Base-by-base conservation (phyloP, 1,139 yeast species). In the Pichia sp. region DNA sequence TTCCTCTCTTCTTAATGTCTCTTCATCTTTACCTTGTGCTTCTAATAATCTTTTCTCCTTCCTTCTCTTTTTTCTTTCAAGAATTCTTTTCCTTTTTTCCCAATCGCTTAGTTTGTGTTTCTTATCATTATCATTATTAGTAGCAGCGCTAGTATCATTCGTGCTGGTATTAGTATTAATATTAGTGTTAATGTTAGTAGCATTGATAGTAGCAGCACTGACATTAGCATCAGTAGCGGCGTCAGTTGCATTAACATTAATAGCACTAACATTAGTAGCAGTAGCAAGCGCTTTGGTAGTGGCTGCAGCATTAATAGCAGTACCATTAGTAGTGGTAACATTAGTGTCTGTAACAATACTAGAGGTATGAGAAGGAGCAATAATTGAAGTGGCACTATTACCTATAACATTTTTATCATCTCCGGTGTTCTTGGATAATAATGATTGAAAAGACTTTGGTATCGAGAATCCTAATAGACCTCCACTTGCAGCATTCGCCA, bases 401-500 rank as follows among this genome's bases (percentile, higher is more conserved):
- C 16, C 16, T 16, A 16, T 16, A 16, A 16, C 16, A 16, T 16
- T 16, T 16, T 16, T 16, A 16, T 16, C 16, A 16, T 16, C 16
- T 16, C 16, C 16, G 16, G 16, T 16, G 16, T 16, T 16, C 16
- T 16, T 16, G 16, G 20, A 31, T 12, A 39, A 34, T 4, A 42
- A 35, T 22, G 37, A 27, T 31, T 32, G 30, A 10, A 40, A 23
- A 2, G 47, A 36, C 26, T 24, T 31, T 5, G 49, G 43, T 11
- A 41, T 25, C 2, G 46, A 33, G 29, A 40, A 37, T 4, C 49
- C 46, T 38, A 37, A 49, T 49, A 47, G 37, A 12, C 35, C 35
- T 31, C 28, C 28, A 26, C 28, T 26, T 26, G 9, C 28, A 30
- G 35, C 37, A 27, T 27, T 26, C n/a, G 24, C 12, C 27, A 3